Evolutionary conservation across 192 early-diverging fungal genomes (phyloP), one percentile per base, ranked within the genome.

Genomic region (Umbelopsis sp.): DNA sequence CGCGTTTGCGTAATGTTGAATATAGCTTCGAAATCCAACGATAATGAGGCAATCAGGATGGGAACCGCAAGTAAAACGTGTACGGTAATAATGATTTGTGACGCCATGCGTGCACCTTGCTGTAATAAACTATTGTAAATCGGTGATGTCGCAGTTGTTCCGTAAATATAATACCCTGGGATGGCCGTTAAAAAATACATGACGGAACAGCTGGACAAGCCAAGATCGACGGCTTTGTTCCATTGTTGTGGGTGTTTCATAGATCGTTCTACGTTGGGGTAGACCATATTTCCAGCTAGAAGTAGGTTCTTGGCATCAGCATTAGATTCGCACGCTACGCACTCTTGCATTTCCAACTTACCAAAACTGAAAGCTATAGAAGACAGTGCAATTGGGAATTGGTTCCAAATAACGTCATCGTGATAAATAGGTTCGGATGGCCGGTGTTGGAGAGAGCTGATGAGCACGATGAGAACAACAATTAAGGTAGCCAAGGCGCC

Each of bases 21-120:
- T 69, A 81, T 78, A 12, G 84, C 74, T 74, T 93, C 91, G 31
- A 90, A 52, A 69, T 90, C 88, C 22, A 91, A 72, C 41, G 90
- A 80, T 25, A 92, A 87, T 7, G 89, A 88, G 7, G 90, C 88
- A n/a, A 95, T 62, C 43, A 93, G 77, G 43, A 95, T 88, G 2
- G 93, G 93, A 31, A 85, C 85, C 0, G 93, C 93, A 14, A 95
- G 83, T 17, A 95, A 77, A 2, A 95, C 93, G 67, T 95, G 93
- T 3, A 86, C 45, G 0, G 88, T 92, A 38, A 95, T 92, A 65
- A 95, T 82, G 31, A 88, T 82, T 69, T 90, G 87, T n/a, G 88
- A 80, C 1, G 89, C 82, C 1, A 84, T 90, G 0, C 88, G 81
- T n/a, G 81, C 74, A 0, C 77, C 80, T 12, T 88, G 88, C 38